Evolutionary conservation across 306 rosid species (phyloP), one percentile per base, ranked within the genome.

Genomic region (Biancaea sappan): DNA sequence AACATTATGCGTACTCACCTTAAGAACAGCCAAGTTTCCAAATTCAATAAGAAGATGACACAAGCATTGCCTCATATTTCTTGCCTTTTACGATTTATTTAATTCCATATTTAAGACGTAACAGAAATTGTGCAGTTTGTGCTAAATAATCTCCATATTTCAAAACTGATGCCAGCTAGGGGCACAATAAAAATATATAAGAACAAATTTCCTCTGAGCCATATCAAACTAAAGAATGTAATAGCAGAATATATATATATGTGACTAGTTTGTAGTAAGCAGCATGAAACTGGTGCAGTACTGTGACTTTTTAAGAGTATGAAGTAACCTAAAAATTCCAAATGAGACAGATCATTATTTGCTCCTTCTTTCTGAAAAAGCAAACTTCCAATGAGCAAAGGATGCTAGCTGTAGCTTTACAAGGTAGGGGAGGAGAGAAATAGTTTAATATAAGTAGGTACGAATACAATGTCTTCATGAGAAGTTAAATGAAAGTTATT

Each of bases 1-100:
- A 74, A 77, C 81, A 66, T 51, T 34, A 67, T 29, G 54, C 70
- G 63, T 61, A 37, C 29, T 61, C 29, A 51, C 41, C 83, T 82
- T 69, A 76, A 73, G 73, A 83, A 75, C 24, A 62, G 18, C 38
- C 62, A 71, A 29, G 12, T 37, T 11, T 19, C 1, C 26, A 40
- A 62, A 51, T 52, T 13, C 16, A 38, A 38, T 38, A 26, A 53
- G 54, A 75, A 50, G 25, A 65, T 10, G 4, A 7, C 18, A 9
- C 56, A 58, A 76, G 34, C 4, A 41, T 41, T 28, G 15, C 56
- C 46, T 66, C 21, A 31, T 6, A 26, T 43, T 41, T 54, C 34
- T 66, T 26, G 10, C 80, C 50, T 53, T 41, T 54, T 56, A 76
- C 29, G 25, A 66, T 18, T 52, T 53, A 53, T 7, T 12, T 40